Conservation (phyloP, 2,329 filamentous ascomycete species). For the Sporothrix luriei region DNA sequence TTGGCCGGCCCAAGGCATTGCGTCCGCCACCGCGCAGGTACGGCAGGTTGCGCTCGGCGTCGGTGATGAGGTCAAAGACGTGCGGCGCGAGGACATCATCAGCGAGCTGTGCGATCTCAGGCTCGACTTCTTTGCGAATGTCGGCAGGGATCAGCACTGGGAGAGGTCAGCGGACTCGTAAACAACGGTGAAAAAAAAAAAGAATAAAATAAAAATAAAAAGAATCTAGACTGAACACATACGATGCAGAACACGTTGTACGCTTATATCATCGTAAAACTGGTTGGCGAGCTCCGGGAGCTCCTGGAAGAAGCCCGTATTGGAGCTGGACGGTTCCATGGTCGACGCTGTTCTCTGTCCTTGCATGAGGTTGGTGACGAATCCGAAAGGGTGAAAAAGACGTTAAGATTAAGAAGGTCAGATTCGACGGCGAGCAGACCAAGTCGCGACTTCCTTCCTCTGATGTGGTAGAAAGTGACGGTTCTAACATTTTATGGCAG, state of each 20-base stretch:
- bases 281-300: constrained; percentile 58
- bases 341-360: neutral
- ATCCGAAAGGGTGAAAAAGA: too few relatives aligned
- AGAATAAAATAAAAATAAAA: neutral
- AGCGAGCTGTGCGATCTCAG: constrained; percentile 53
- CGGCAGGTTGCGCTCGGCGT: constrained; percentile 67
- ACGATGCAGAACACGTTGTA: constrained; percentile 57
- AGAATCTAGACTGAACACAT: constrained; percentile 37
- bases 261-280: constrained; percentile 57
- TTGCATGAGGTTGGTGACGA: neutral
- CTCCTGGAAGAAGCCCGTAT: constrained; percentile 60
- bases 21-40: constrained; percentile 59
- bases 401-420: neutral
- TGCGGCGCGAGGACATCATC: constrained; percentile 56
- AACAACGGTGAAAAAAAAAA: neutral
- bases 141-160: constrained; percentile 54
- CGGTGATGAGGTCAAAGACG: constrained; percentile 60
- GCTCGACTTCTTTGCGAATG: constrained; percentile 46
- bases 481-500: neutral
- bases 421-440: too few relatives aligned
- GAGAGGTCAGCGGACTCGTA: neutral
- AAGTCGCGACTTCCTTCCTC: neutral
- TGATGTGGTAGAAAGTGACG: neutral
- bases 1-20: constrained; percentile 63
- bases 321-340: constrained; percentile 51